Evolutionary conservation across 805 yeast genomes (phyloP).

Genomic region (Saturnispora serradocipensis): DNA sequence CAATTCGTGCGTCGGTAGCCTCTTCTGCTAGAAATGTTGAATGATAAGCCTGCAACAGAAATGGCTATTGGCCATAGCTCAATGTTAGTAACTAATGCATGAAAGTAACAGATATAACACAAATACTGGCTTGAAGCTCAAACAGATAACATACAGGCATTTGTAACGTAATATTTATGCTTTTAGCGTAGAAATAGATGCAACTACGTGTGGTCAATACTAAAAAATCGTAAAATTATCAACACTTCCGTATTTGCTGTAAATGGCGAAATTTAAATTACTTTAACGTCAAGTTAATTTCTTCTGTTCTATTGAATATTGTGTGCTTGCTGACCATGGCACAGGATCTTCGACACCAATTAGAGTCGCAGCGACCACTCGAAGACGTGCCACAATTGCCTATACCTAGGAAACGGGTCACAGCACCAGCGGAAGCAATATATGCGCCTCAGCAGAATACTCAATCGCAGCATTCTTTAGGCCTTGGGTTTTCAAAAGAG

Average conservation of each 20-base stretch:
- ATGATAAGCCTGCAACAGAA: constrained; percentile 49
- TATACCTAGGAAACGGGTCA: neutral
- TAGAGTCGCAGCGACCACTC: neutral
- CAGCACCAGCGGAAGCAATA: neutral
- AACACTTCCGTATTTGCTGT: neutral
- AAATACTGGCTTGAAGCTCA: too few relatives aligned
- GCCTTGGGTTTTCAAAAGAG: neutral
- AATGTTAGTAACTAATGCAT: neutral
- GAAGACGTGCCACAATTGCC: constrained; percentile 1
- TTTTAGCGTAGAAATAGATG: neutral
- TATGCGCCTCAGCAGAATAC: neutral
- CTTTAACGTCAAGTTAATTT: neutral
- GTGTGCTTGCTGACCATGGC: neutral
- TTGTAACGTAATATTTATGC: neutral
- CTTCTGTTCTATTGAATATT: neutral
- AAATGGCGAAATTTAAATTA: neutral
- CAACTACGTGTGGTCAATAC: neutral
- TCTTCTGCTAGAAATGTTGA: constrained; percentile 67
- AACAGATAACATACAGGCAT: neutral
- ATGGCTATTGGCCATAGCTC: neutral
- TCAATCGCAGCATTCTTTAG: neutral
- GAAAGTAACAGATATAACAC: neutral
- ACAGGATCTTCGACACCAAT: neutral
- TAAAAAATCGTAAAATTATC: neutral
- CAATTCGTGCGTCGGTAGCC: constrained; percentile 45